Conservation (phyloP, 352 stramenopile genomes). For the Achlya hypogyna region DNA sequence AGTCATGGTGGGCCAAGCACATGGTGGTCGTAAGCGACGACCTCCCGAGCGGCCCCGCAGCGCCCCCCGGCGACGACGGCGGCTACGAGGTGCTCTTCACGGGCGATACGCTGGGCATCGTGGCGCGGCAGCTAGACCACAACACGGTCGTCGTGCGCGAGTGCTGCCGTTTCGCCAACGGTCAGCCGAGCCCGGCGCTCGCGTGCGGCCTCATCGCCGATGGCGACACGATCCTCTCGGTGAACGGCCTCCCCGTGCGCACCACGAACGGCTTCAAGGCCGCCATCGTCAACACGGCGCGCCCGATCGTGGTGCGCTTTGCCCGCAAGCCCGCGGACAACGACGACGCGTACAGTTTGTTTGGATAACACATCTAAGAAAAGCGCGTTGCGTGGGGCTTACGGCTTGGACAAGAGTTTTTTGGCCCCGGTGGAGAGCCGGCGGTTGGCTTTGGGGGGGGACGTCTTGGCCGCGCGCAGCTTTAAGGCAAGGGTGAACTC, state of each 20-base stretch:
- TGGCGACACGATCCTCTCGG: conserved; percentile 61
- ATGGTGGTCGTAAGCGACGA: conserved; percentile 77
- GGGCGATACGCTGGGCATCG: conserved; percentile 41
- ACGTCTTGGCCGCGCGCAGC: conserved; percentile 41
- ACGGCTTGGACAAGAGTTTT: not conserved
- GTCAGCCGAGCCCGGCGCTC: conserved; percentile 35
- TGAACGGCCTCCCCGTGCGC: conserved; percentile 51
- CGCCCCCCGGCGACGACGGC: conserved; percentile 20
- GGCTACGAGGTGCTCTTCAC: conserved; percentile 74
- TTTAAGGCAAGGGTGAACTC: conserved; percentile 47
- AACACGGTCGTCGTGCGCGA: conserved; percentile 58
- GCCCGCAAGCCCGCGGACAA: conserved; percentile 19
- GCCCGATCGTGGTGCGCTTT: conserved; percentile 66
- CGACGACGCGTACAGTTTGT: conserved; percentile 48
- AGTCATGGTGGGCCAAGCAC: conserved; percentile 72
- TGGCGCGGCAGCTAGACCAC: conserved; percentile 40
- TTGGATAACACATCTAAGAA: conserved; percentile 35
- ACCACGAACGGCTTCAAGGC: conserved; percentile 68
- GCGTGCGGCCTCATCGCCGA: conserved; percentile 40
- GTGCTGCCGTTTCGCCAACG: conserved; percentile 39
- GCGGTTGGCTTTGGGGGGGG: conserved; percentile 16
- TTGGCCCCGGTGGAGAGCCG: not conserved
- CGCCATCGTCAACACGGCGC: conserved; percentile 43
- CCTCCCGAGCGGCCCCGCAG: conserved; percentile 29
- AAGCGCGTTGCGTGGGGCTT: not conserved